These are phyloP conservation scores for Phialophora expanda DNA, from an alignment of 2,329 filamentous ascomycete genomes.

Conservation along the genomic window DNA sequence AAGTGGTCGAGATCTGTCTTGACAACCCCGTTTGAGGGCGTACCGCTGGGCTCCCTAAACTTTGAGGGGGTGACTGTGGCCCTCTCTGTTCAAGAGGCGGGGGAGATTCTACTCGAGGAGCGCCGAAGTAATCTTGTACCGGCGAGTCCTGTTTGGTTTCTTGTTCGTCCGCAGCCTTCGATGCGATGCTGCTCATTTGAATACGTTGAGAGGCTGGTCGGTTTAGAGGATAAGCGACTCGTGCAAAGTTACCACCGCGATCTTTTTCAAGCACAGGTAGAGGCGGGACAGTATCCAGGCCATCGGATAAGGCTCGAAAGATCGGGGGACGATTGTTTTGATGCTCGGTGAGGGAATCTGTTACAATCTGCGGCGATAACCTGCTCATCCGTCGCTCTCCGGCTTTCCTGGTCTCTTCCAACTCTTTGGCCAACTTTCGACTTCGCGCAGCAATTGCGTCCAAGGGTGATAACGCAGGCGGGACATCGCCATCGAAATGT, in stretches of 20 bases:
- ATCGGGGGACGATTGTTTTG: constrained; percentile 68
- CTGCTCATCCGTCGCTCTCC: constrained; percentile 81
- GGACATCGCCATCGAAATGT: constrained; percentile 78
- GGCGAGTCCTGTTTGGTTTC: constrained; percentile 4
- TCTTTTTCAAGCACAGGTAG: constrained; percentile 53
- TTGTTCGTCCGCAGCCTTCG: constrained; percentile 30
- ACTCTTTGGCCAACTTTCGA: constrained; percentile 80
- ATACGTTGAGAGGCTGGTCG: constrained; percentile 77
- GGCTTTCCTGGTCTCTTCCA: constrained; percentile 74
- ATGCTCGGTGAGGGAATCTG: constrained; percentile 77
- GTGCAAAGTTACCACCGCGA: constrained; percentile 42
- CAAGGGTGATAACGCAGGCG: constrained; percentile 88
- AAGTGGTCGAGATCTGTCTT: constrained; percentile 28
- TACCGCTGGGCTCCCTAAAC: constrained; percentile 9
- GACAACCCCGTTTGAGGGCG: constrained; percentile 11
- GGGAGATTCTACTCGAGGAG: constrained; percentile 39
- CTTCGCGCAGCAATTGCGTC: constrained; percentile 95
- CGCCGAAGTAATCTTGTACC: constrained; percentile 40
- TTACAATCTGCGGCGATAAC: constrained; percentile 79
- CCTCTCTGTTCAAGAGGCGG: constrained; percentile 25
- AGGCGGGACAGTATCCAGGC: constrained; percentile 45
- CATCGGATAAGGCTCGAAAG: constrained; percentile 75
- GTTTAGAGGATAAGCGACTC: constrained; percentile 52
- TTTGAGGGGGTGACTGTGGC: constrained; percentile 11
- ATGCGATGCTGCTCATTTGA: constrained; percentile 67